A percentile compares a stretch with the other conserved stretches of the same genome.
phyloP scores from a whole-genome alignment of 139 green algal genomes.

The Chlorella sp. region DNA sequence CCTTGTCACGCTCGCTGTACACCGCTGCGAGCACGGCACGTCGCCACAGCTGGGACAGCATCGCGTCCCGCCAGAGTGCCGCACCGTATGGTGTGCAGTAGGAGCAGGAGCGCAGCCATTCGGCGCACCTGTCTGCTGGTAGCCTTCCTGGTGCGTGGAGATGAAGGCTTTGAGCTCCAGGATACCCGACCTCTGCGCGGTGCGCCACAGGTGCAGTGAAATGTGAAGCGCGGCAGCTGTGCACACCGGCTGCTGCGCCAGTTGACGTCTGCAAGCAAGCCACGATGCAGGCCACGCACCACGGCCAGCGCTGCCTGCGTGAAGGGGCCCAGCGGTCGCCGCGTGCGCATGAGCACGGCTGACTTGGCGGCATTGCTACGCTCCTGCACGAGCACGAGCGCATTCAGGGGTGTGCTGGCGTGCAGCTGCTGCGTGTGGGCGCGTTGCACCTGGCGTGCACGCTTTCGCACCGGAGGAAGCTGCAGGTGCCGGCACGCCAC shows the following conservation, averaged over 20 bases:
- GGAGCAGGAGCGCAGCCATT: background rate
- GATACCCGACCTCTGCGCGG: background rate
- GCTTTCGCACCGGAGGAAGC: no score
- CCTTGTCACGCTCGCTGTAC: slow-evolving; percentile 1
- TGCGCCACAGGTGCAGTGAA: background rate
- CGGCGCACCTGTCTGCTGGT: background rate
- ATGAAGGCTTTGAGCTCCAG: background rate
- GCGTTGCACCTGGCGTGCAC: no score
- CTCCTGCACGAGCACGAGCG: no score
- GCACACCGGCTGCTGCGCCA: background rate
- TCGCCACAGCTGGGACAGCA: background rate
- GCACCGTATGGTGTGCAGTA: background rate
- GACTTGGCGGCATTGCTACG: no score
- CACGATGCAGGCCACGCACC: background rate
- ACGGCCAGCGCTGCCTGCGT: background rate
- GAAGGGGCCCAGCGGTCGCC: background rate
- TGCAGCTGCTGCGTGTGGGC: no score
- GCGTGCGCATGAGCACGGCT: background rate
- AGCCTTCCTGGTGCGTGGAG: background rate
- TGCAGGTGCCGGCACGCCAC: no score
- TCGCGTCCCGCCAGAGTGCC: background rate
- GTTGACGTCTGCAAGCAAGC: background rate
- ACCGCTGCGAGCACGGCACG: background rate
- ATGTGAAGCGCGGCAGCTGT: background rate
- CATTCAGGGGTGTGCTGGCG: no score